Conservation (phyloP, 345 rosid species). For the Nephelium lappaceum region DNA sequence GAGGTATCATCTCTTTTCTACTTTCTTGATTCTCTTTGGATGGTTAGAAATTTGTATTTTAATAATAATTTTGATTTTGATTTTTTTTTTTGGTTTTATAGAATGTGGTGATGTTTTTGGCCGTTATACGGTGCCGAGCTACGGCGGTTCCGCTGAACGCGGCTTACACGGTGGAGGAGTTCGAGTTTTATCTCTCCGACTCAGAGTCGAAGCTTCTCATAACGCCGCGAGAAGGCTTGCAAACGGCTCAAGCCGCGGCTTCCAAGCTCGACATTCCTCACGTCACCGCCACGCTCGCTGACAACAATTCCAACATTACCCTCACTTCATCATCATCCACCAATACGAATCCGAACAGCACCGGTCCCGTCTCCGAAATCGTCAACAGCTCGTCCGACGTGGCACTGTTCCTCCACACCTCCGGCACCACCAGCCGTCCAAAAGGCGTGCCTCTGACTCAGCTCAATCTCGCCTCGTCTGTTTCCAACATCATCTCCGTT, state of each 20-base stretch:
- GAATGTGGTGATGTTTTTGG: slow-evolving; percentile 75
- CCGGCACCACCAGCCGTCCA: slow-evolving; percentile 85
- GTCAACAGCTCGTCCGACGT: slow-evolving; percentile 51
- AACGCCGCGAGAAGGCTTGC: slow-evolving; percentile 37
- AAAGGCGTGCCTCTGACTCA: slow-evolving; percentile 80
- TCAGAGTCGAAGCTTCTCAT: slow-evolving; percentile 66
- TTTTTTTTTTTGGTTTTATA: slow-evolving; percentile 21
- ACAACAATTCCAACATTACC: slow-evolving; percentile 29
- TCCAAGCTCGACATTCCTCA: slow-evolving; percentile 51
- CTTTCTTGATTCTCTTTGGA: not conserved
- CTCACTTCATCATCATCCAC: slow-evolving; percentile 33
- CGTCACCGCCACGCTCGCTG: slow-evolving; percentile 43
- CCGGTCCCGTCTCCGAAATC: slow-evolving; percentile 24
- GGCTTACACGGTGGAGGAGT: slow-evolving; percentile 71
- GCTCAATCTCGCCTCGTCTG: slow-evolving; percentile 62
- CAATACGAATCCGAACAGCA: slow-evolving; percentile 16
- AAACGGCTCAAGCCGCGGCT: slow-evolving; percentile 56
- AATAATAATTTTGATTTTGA: not conserved
- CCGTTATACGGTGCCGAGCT: slow-evolving; percentile 65
- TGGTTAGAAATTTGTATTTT: not conserved
- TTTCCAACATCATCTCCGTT: slow-evolving; percentile 57
- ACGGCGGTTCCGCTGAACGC: slow-evolving; percentile 64
- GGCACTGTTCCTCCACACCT: slow-evolving; percentile 71
- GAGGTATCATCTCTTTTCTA: slow-evolving; percentile 46
- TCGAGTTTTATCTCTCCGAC: slow-evolving; percentile 73